Conservation (phyloP, 495 filamentous ascomycete genomes). For the Hyaloscypha finlandica region DNA sequence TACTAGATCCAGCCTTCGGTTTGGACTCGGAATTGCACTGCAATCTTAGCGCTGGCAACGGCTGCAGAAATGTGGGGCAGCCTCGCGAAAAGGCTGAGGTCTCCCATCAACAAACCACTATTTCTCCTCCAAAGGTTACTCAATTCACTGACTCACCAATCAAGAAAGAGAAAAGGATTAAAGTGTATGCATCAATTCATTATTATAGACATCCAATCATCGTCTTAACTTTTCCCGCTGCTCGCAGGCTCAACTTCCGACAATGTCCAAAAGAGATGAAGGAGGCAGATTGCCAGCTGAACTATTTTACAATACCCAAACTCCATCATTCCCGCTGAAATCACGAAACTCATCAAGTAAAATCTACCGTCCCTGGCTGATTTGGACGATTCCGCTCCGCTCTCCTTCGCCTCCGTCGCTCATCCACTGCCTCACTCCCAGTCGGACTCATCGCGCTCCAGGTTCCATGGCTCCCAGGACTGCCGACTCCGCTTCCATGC, state of each 20-base stretch:
- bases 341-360: conserved; percentile 30
- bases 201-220: conserved; percentile 1
- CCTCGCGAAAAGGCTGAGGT: too few relatives aligned
- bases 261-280: background rate
- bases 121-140: too few relatives aligned
- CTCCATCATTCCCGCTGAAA: background rate
- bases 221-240: background rate
- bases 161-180: background rate
- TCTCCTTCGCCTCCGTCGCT: conserved; percentile 47
- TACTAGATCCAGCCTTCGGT: too few relatives aligned
- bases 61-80: too few relatives aligned
- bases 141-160: background rate
- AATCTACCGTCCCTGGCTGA: conserved; percentile 43
- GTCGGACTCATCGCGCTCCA: conserved; percentile 40
- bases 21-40: too few relatives aligned
- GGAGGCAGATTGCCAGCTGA: background rate
- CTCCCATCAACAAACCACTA: too few relatives aligned
- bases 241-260: background rate
- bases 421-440: conserved; percentile 42
- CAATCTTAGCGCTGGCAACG: background rate
- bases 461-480: conserved; percentile 35
- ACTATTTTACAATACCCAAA: background rate
- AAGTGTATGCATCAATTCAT: background rate
- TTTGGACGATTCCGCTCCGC: conserved; percentile 42
- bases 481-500: conserved; percentile 41